phyloP scores from a whole-genome alignment of 1,139 yeast genomes.

The Diutina pseudorugosa region DNA sequence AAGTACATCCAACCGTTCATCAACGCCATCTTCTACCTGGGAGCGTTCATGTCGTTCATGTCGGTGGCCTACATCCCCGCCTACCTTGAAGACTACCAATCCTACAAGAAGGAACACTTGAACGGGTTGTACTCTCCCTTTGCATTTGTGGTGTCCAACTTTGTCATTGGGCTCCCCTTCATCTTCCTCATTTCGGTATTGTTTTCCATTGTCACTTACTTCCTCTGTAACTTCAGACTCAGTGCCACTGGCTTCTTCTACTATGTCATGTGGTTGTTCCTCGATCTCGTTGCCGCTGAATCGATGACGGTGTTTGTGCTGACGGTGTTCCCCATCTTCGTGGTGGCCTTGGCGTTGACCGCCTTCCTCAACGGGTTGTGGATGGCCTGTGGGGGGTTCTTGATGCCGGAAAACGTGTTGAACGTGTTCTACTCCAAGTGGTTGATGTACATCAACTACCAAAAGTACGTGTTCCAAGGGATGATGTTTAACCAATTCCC shows the following conservation, averaged over 20 bases:
- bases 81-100: slow-evolving; percentile 20
- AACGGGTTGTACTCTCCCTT: slow-evolving; percentile 27
- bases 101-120: slow-evolving; percentile 18
- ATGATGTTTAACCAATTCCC: slow-evolving; percentile 30
- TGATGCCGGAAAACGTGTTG: slow-evolving; percentile 20
- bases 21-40: slow-evolving; percentile 29
- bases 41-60: slow-evolving; percentile 33
- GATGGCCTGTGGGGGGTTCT: slow-evolving; percentile 32
- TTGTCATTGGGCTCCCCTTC: slow-evolving; percentile 25
- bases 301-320: slow-evolving; percentile 24
- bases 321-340: slow-evolving; percentile 23
- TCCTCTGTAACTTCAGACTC: slow-evolving; percentile 19
- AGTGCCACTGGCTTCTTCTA: slow-evolving; percentile 19
- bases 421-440: slow-evolving; percentile 28
- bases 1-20: slow-evolving; percentile 22
- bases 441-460: slow-evolving; percentile 28
- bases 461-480: slow-evolving; percentile 29
- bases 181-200: slow-evolving; percentile 19
- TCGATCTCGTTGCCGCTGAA: slow-evolving; percentile 29
- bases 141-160: slow-evolving; percentile 22
- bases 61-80: slow-evolving; percentile 32
- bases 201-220: slow-evolving; percentile 22
- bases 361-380: slow-evolving; percentile 31
- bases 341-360: slow-evolving; percentile 24
- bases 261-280: slow-evolving; percentile 24